Base-by-base conservation (phyloP, 805 yeast genomes). In the Spencermartinsiella europaea region DNA sequence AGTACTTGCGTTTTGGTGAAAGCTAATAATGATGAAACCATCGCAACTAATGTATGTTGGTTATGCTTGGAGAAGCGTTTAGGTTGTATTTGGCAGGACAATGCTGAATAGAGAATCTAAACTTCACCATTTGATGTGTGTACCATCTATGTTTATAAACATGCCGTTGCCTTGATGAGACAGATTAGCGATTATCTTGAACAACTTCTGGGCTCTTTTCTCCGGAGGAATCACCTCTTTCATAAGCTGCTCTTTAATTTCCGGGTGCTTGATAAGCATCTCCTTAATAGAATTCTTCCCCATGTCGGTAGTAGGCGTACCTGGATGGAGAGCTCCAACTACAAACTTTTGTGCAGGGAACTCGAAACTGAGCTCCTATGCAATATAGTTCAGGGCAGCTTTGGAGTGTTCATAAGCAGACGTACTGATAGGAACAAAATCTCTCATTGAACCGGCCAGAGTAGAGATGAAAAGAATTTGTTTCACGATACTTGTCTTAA, bases 271-370 rank as follows among this genome's bases (percentile, higher is more conserved):
- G 10, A 8, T 7, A 15, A 12, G 14, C 14, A 38, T 12, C 12
- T 16, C 17, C 15, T 14, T 15, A 12, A 22, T 15, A 7, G 22
- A 15, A 8, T n/a, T 20, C 14, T 27, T 44, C 3, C 60, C 64
- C 65, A 64, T 61, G 40, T 70, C 73, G 31, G 69, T 66, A n/a
- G 44, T n/a, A 12, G 71, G 73, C 8, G 60, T 31, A 34, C 75
- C 75, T 0, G 76, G 76, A 43, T 68, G 69, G 12, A 69, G 12
- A 10, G 69, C 52, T 19, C 67, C 50, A 35, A 64, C 58, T 8
- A 55, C 61, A 46, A 60, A 65, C 0, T 58, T 64, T 33, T 63
- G 59, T 1, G 38, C 34, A 12, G 45, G 48, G 28, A 60, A 43
- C 43, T 69, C 71, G 27, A 19, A 14, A 34, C 63, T 51, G 34